Percentiles rank a stretch among this genome's conserved stretches.
phyloP scores from a whole-genome alignment of 2,329 filamentous ascomycete genomes.

The Sporothrix euskadiensis region DNA sequence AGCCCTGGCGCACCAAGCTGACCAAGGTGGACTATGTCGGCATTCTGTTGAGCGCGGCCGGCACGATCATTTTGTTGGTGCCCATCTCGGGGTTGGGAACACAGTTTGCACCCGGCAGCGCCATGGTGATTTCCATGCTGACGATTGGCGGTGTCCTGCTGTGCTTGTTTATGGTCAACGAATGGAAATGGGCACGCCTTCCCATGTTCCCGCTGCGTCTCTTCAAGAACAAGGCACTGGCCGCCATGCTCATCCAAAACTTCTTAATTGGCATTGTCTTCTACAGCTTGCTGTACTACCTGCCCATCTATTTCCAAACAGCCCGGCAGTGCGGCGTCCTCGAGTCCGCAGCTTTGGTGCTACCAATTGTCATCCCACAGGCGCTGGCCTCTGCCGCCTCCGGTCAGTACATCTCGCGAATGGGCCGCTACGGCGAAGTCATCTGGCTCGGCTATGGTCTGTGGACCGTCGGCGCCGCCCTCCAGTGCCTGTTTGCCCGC shows the following conservation, averaged over 20 bases:
- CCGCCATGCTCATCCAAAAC: conserved; percentile 28
- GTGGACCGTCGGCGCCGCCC: conserved; percentile 42
- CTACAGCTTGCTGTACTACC: conserved; percentile 30
- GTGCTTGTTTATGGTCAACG: conserved; percentile 27
- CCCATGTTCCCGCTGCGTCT: conserved; percentile 32
- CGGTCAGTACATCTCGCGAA: conserved; percentile 39
- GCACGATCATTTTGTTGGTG: conserved; percentile 61
- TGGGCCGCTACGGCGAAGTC: conserved; percentile 38
- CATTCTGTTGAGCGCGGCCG: conserved; percentile 54
- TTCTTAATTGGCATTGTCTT: conserved; percentile 31
- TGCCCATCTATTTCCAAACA: conserved; percentile 41
- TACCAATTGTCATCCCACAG: conserved; percentile 36
- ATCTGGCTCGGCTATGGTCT: conserved; percentile 40
- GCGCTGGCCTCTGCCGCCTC: conserved; percentile 38
- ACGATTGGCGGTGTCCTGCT: conserved; percentile 22
- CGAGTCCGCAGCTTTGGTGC: conserved; percentile 37
- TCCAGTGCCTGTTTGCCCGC: conserved; percentile 36
- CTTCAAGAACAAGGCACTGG: conserved; percentile 27
- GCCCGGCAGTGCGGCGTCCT: conserved; percentile 37
- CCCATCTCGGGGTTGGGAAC: conserved; percentile 60
- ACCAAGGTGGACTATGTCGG: conserved; percentile 61
- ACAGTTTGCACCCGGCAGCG: conserved; percentile 57
- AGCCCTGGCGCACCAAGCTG: conserved; percentile 39
- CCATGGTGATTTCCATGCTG: conserved; percentile 63
- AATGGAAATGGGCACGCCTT: conserved; percentile 27